A percentile compares a stretch with the other conserved stretches of the same genome.
Conservation (phyloP, 768 basidiomycete species). For the Suillus bovinus region DNA sequence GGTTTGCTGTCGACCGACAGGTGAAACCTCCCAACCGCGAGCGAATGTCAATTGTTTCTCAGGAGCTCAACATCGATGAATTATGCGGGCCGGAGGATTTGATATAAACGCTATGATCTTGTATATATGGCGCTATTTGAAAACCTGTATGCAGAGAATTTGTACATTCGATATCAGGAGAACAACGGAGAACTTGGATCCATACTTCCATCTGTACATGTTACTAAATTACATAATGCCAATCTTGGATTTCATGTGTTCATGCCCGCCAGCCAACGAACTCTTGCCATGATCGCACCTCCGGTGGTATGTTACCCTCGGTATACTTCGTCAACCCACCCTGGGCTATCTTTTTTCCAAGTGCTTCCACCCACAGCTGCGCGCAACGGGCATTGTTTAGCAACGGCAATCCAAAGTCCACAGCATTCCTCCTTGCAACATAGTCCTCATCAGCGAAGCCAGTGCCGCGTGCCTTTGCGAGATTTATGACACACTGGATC, state of each 20-base stretch:
- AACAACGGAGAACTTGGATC: not conserved
- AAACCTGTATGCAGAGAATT: not conserved
- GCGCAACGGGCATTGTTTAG: conserved; percentile 91
- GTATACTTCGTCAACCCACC: conserved; percentile 77
- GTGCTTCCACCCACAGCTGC: conserved; percentile 85
- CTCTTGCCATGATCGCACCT: conserved; percentile 91
- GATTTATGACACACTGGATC: conserved; percentile 92
- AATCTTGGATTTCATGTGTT: conserved; percentile 16
- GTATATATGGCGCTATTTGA: not conserved
- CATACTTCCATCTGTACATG: not conserved
- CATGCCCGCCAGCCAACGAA: conserved; percentile 76
- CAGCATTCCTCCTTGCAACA: conserved; percentile 93
- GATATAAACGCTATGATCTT: conserved; percentile 5
- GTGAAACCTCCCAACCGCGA: conserved; percentile 19
- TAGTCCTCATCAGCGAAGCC: conserved; percentile 91
- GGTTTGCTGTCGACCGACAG: conserved; percentile 64
- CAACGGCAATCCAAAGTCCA: conserved; percentile 92
- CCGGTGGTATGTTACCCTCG: conserved; percentile 87
- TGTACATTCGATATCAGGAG: not conserved
- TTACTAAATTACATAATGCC: not conserved
- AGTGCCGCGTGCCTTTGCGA: conserved; percentile 76
- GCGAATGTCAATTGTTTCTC: conserved; percentile 17
- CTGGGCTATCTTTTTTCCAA: conserved; percentile 80
- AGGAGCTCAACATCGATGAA: conserved; percentile 46
- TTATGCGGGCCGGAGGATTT: conserved; percentile 54